Evolutionary conservation across 169 alveolate species (phyloP), one percentile per base, ranked within the genome.

Genomic region (Fabrea salina): DNA sequence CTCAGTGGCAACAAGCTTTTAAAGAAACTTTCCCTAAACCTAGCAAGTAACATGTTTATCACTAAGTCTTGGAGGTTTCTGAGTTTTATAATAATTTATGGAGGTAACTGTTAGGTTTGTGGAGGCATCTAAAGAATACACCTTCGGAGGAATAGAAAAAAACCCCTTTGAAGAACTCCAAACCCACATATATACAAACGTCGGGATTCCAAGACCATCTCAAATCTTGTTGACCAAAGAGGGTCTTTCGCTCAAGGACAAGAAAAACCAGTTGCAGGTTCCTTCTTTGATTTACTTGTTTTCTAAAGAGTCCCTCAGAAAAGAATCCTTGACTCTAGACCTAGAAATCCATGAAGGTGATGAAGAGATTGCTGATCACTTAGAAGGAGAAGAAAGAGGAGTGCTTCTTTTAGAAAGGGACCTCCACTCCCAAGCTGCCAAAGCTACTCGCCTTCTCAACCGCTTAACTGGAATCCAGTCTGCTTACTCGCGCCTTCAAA

Each of bases 321-420:
- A 61, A 61, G 74, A 61, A 11, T 35, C 16, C 32, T 30, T 30
- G 11, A 27, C 16, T 27, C 11, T 61, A n/a, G 25, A 22, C 8
- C 22, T 61, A 7, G 32, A 37, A 1, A n/a, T 61, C 11, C 11
- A 13, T 61, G 27, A 16, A 1, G 25, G 11, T 27, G 13, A 61
- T 8, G 16, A 13, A 11, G 13, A 19, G 16, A 13, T 37, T 35
- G 43, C 11, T 16, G 11, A 11, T 30, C 49, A 25, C 13, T 37
- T 61, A 16, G 54, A 25, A 33, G 74, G 74, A 16, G 74, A 61
- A 33, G 74, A 61, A 16, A 22, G 50, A 33, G 74, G 74, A 25
- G 74, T 61, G 22, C 49, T 61, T 16, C 16, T 30, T 35, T n/a
- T 61, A 37, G 74, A 61, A 61, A 61, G 32, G 39, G 13, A 22